Evolutionary conservation across 2,329 filamentous ascomycete species (phyloP).

Genomic region (Epichloe gansuensis): DNA sequence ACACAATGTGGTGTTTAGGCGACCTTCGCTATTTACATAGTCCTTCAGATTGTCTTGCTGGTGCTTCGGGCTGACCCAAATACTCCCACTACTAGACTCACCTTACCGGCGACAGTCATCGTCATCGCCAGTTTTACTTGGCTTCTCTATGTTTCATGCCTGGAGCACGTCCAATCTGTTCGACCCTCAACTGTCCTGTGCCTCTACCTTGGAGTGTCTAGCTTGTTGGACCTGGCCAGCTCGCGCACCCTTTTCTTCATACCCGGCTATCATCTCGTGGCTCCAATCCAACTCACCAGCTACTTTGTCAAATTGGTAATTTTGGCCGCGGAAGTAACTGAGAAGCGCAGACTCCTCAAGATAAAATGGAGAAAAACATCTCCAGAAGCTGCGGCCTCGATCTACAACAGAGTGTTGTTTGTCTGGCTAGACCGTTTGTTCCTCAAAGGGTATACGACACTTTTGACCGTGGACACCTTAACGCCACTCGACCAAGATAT

Average conservation of each 20-base stretch:
- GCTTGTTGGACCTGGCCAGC: constrained; percentile 20
- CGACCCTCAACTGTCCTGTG: constrained; percentile 21
- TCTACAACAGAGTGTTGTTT: background rate
- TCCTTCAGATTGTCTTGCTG: constrained; percentile 10
- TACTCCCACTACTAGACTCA: constrained; percentile 9
- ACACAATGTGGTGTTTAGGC: background rate
- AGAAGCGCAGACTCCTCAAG: background rate
- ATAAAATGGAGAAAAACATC: background rate
- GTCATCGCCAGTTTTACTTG: constrained; percentile 9
- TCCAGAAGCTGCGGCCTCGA: background rate
- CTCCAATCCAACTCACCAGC: constrained; percentile 14
- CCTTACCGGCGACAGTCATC: constrained; percentile 8
- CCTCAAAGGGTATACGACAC: background rate
- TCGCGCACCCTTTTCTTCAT: constrained; percentile 21
- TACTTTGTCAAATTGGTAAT: constrained; percentile 17
- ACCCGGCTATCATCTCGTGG: constrained; percentile 10
- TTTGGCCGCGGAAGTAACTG: constrained; percentile 9
- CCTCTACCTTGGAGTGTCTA: constrained; percentile 18
- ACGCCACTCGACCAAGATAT: constrained; percentile 1
- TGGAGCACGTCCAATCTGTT: constrained; percentile 20
- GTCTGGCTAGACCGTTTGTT: background rate
- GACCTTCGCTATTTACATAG: constrained; percentile 5
- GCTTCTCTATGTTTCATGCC: constrained; percentile 15
- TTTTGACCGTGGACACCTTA: background rate
- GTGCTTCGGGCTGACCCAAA: constrained; percentile 9